phyloP scores from a whole-genome alignment of 768 basidiomycete species.

The Lentinus tigrinus region DNA sequence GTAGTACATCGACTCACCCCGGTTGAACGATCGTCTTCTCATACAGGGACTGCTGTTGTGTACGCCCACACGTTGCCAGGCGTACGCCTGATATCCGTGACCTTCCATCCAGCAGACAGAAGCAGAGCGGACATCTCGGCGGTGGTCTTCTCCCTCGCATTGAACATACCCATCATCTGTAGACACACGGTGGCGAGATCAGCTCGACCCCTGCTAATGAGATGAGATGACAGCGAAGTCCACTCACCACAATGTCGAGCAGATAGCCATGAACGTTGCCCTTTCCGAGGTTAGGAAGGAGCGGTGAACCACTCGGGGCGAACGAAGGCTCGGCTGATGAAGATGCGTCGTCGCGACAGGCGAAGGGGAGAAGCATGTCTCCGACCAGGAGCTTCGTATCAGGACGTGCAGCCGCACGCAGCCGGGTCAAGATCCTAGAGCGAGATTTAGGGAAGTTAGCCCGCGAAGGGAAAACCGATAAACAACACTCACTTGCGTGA shows the following conservation, averaged over 20 bases:
- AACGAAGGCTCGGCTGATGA: not conserved
- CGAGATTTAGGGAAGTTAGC: too few species aligned
- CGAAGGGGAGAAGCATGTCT: constrained; percentile 13
- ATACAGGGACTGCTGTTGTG: constrained; percentile 61
- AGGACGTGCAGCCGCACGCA: constrained; percentile 9
- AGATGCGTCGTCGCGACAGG: constrained; percentile 1
- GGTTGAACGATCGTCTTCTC: too few species aligned
- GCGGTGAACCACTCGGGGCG: not conserved
- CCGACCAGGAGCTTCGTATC: constrained; percentile 16
- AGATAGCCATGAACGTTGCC: constrained; percentile 39
- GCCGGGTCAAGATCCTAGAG: constrained; percentile 5
- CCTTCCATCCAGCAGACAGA: constrained; percentile 64
- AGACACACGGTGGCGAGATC: constrained; percentile 23
- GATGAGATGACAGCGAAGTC: too few species aligned
- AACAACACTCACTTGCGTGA: constrained; percentile 2
- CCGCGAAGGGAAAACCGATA: too few species aligned
- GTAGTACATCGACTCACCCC: too few species aligned
- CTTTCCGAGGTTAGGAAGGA: constrained; percentile 20
- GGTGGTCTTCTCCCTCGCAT: constrained; percentile 66
- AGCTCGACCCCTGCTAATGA: too few species aligned
- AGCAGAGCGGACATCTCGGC: constrained; percentile 56
- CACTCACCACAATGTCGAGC: constrained; percentile 13
- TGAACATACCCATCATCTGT: constrained; percentile 73
- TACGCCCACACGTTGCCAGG: constrained; percentile 70
- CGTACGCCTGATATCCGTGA: constrained; percentile 54